phyloP scores from a whole-genome alignment of 2,329 filamentous ascomycete species.

The Calonectria pseudoturangicola region DNA sequence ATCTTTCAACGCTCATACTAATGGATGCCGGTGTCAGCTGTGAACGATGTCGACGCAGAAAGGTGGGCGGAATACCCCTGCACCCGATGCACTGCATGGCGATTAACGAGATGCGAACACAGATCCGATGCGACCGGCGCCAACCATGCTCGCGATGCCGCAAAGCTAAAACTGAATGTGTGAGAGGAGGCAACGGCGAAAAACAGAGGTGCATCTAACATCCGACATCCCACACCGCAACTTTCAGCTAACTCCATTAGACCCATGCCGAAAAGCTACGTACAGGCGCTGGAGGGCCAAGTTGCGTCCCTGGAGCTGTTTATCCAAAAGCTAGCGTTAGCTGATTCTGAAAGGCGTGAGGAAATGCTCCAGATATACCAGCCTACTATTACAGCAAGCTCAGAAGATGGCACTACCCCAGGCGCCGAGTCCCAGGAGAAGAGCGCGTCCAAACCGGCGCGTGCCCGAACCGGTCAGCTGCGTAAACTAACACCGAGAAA shows the following conservation, averaged over 20 bases:
- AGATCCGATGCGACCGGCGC: conserved; percentile 73
- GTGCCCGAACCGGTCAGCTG: conserved; percentile 58
- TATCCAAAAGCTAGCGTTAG: conserved; percentile 65
- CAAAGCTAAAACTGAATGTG: conserved; percentile 63
- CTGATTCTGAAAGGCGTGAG: conserved; percentile 62
- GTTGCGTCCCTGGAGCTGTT: conserved; percentile 67
- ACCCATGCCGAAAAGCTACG: conserved; percentile 66
- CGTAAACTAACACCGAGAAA: conserved; percentile 57
- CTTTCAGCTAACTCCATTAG: conserved; percentile 49
- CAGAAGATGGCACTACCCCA: conserved; percentile 40
- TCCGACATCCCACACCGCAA: too few relatives aligned
- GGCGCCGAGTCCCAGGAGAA: conserved; percentile 47
- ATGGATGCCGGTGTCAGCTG: conserved; percentile 55
- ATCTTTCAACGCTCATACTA: not conserved
- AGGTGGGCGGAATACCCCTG: conserved; percentile 53
- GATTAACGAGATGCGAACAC: conserved; percentile 35
- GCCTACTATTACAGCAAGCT: conserved; percentile 50
- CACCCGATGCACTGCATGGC: too few relatives aligned
- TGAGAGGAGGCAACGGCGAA: conserved; percentile 63
- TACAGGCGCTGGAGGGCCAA: conserved; percentile 68
- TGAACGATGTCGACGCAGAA: conserved; percentile 65
- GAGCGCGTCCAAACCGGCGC: conserved; percentile 54
- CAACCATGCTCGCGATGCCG: conserved; percentile 70
- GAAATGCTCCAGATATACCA: conserved; percentile 62
- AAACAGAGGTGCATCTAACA: conserved; percentile 60